These are phyloP conservation scores for Plectosphaerella cucumerina DNA, from an alignment of 2,329 filamentous ascomycete genomes.

Conservation along the genomic window DNA sequence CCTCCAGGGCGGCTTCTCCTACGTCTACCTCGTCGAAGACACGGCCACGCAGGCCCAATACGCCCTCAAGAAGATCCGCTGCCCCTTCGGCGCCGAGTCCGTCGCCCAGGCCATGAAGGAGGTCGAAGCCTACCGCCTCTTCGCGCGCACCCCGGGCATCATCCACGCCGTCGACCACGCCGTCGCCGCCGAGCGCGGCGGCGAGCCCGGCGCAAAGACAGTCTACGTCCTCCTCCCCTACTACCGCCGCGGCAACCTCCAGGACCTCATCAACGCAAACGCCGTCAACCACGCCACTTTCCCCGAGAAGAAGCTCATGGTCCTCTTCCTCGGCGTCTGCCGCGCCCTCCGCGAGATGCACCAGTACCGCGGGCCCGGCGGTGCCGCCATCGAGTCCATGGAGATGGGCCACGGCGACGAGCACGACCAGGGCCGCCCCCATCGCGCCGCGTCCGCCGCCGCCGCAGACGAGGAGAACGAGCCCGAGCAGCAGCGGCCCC, in stretches of 20 bases:
- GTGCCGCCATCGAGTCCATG: constrained; percentile 44
- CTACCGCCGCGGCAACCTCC: constrained; percentile 90
- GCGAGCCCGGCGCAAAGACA: constrained; percentile 68
- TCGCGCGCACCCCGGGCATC: constrained; percentile 77
- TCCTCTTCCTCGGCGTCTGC: constrained; percentile 87
- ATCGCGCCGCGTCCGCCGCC: constrained; percentile 29
- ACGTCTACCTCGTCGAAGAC: constrained; percentile 97
- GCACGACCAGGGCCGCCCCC: constrained; percentile 30
- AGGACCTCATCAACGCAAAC: constrained; percentile 98
- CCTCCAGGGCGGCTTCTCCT: constrained; percentile 85
- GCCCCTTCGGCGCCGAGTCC: constrained; percentile 94
- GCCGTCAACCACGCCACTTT: constrained; percentile 91
- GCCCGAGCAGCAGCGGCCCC: constrained; percentile 70
- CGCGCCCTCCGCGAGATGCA: constrained; percentile 88
- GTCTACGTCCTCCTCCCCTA: constrained; percentile 96
- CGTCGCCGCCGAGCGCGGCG: constrained; percentile 68
- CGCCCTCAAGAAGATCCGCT: constrained; percentile 97
- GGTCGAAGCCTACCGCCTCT: constrained; percentile 93
- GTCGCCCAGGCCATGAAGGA: constrained; percentile 93
- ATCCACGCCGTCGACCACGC: constrained; percentile 82
- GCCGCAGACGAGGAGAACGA: constrained; percentile 63
- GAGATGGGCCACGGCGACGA: constrained; percentile 43
- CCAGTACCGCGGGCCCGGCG: constrained; percentile 61
- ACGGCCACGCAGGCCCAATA: constrained; percentile 71
- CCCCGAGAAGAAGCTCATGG: constrained; percentile 83